Evolutionary conservation across 2,329 filamentous ascomycete genomes (phyloP).

Genomic region (Teratosphaeria pseudoeucalypti): DNA sequence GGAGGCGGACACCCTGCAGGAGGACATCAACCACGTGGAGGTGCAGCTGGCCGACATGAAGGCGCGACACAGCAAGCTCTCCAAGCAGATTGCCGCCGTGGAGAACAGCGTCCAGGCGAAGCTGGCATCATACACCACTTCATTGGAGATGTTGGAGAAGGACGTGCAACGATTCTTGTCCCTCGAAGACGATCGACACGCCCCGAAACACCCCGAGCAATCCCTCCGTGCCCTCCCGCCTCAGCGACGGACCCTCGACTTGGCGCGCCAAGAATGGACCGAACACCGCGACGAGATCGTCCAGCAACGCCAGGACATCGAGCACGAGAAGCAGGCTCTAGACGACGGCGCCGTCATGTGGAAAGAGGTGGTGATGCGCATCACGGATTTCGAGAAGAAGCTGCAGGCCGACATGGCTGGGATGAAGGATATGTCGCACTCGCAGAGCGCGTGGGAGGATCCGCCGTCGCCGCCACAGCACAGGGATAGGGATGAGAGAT

Average conservation of each 20-base stretch:
- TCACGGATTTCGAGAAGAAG: slow-evolving; percentile 56
- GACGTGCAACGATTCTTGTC: slow-evolving; percentile 50
- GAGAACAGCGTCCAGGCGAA: slow-evolving; percentile 58
- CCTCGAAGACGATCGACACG: slow-evolving; percentile 4
- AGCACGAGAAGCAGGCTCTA: slow-evolving; percentile 54
- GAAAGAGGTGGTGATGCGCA: slow-evolving; percentile 49
- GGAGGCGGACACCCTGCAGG: slow-evolving; percentile 45
- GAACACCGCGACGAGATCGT: slow-evolving; percentile 50
- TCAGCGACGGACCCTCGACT: slow-evolving; percentile 55
- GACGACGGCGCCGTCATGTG: slow-evolving; percentile 58
- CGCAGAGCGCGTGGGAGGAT: slow-evolving; percentile 22
- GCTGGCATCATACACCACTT: slow-evolving; percentile 60
- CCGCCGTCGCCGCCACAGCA: slow-evolving; percentile 4
- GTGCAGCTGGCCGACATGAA: slow-evolving; percentile 52
- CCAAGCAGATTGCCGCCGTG: slow-evolving; percentile 50
- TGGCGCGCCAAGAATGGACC: slow-evolving; percentile 63
- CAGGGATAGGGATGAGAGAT: slow-evolving; percentile 12
- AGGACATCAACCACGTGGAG: slow-evolving; percentile 57
- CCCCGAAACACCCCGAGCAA: slow-evolving; percentile 8
- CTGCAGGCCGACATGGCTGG: slow-evolving; percentile 46
- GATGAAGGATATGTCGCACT: slow-evolving; percentile 5
- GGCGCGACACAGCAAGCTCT: slow-evolving; percentile 48
- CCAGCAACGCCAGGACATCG: slow-evolving; percentile 45
- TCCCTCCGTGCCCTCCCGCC: slow-evolving; percentile 44
- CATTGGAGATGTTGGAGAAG: slow-evolving; percentile 54